These are phyloP conservation scores for Pulveroboletus sp. DNA, from an alignment of 768 basidiomycete species.

Conservation along the genomic window DNA sequence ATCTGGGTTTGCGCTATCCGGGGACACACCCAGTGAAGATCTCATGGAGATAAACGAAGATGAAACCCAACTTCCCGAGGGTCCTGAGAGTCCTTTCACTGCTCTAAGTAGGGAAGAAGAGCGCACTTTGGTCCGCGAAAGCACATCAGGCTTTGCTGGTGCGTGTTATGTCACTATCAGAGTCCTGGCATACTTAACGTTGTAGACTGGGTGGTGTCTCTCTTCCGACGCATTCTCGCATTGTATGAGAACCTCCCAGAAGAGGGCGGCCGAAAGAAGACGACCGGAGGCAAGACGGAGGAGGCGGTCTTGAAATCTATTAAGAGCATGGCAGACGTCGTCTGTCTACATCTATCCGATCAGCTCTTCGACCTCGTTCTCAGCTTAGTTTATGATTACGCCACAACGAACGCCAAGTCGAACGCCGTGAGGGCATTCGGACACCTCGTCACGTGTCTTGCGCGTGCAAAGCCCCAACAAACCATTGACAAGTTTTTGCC, in stretches of 20 bases:
- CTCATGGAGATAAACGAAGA: constrained; percentile 52
- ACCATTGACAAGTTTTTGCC: constrained; percentile 80
- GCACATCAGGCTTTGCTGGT: constrained; percentile 79
- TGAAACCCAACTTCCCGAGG: constrained; percentile 48
- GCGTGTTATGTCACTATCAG: constrained; percentile 11
- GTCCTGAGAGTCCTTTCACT: constrained; percentile 35
- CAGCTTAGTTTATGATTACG: constrained; percentile 82
- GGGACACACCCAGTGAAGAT: constrained; percentile 52
- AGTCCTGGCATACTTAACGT: background rate
- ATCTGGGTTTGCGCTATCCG: constrained; percentile 52
- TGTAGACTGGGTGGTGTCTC: constrained; percentile 75
- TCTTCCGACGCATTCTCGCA: constrained; percentile 75
- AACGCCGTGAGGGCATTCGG: constrained; percentile 92
- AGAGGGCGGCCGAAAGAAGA: constrained; percentile 85
- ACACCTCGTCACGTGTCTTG: constrained; percentile 81
- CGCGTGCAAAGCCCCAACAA: constrained; percentile 72
- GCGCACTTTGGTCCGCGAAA: constrained; percentile 69
- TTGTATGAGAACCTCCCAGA: constrained; percentile 93
- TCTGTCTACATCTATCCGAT: constrained; percentile 67
- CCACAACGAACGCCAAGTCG: constrained; percentile 83
- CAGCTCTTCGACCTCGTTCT: constrained; percentile 80
- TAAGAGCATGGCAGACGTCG: constrained; percentile 76
- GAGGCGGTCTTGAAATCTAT: constrained; percentile 72
- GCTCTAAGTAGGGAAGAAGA: constrained; percentile 62
- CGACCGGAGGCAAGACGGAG: constrained; percentile 81